Conservation (phyloP, 306 rosid species). For the Crotalaria pallida region DNA sequence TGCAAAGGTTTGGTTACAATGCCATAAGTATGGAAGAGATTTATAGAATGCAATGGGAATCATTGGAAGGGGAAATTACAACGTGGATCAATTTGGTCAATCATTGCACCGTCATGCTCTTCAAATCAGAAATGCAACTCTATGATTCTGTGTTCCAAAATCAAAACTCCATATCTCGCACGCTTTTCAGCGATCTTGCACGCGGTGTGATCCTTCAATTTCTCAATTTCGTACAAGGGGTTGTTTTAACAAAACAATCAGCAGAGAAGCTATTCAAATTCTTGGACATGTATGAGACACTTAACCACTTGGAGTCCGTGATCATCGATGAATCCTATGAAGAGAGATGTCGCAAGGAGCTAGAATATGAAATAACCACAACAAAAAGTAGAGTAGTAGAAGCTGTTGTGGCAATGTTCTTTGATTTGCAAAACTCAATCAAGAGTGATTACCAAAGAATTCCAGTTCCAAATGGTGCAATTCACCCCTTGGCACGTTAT, state of each 20-base stretch:
- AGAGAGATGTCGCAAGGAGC: slow-evolving; percentile 26
- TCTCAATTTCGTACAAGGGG: slow-evolving; percentile 56
- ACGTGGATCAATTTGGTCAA: slow-evolving; percentile 58
- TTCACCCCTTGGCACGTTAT: slow-evolving; percentile 79
- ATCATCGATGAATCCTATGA: slow-evolving; percentile 13
- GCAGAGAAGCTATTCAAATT: slow-evolving; percentile 71
- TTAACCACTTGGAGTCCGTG: slow-evolving; percentile 36
- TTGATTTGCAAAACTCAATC: slow-evolving; percentile 57
- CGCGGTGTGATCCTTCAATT: slow-evolving; percentile 40
- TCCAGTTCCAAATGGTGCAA: slow-evolving; percentile 68
- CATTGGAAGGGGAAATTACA: slow-evolving; percentile 45
- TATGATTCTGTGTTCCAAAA: slow-evolving; percentile 40
- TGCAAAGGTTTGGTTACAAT: slow-evolving; percentile 39
- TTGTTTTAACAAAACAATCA: slow-evolving; percentile 44
- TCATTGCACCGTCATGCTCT: slow-evolving; percentile 44
- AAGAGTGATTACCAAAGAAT: slow-evolving; percentile 52
- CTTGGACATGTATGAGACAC: slow-evolving; percentile 70
- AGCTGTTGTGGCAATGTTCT: slow-evolving; percentile 44
- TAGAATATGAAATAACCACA: slow-evolving; percentile 30
- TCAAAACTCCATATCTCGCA: slow-evolving; percentile 24
- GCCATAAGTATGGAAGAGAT: slow-evolving; percentile 51
- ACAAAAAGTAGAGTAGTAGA: slow-evolving; percentile 36
- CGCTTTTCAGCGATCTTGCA: slow-evolving; percentile 35
- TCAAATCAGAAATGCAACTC: slow-evolving; percentile 44
- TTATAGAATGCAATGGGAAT: slow-evolving; percentile 63